Evolutionary conservation across 2,329 filamentous ascomycete genomes (phyloP).

Genomic region (Penicillium sp.): DNA sequence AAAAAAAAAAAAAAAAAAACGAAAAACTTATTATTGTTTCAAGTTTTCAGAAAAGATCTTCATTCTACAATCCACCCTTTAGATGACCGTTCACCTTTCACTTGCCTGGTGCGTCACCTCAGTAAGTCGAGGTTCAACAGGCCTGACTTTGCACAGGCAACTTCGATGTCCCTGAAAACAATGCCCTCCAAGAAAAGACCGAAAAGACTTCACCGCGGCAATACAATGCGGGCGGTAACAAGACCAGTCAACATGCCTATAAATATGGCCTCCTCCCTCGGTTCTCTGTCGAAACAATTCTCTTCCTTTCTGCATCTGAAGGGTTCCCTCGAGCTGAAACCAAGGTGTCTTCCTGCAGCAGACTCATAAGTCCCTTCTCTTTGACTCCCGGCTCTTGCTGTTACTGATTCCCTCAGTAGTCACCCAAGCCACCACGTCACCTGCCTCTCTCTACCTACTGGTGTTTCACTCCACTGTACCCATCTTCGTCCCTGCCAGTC

Average conservation of each 20-base stretch:
- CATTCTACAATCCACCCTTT: no score
- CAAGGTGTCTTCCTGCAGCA: neutral
- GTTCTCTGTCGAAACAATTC: neutral
- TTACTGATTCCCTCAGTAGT: neutral
- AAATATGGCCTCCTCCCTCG: neutral
- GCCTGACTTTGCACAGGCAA: no score
- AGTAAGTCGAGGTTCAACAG: neutral
- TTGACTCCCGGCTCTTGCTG: neutral
- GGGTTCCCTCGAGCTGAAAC: neutral
- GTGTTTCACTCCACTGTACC: no score
- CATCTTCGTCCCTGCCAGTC: no score
- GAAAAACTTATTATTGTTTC: neutral
- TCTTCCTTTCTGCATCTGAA: neutral
- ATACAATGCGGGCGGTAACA: neutral
- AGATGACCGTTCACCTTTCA: neutral
- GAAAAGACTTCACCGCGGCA: neutral
- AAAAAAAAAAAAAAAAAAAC: no score
- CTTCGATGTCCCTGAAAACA: neutral
- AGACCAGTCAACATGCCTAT: neutral
- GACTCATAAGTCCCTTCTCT: neutral
- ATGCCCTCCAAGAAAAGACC: neutral
- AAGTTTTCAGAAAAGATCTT: neutral
- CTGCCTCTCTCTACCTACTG: no score
- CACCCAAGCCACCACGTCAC: no score
- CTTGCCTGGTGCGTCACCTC: neutral